Conservation (phyloP, 1,284 basidiomycete species). For the Papiliotrema laurentii region DNA sequence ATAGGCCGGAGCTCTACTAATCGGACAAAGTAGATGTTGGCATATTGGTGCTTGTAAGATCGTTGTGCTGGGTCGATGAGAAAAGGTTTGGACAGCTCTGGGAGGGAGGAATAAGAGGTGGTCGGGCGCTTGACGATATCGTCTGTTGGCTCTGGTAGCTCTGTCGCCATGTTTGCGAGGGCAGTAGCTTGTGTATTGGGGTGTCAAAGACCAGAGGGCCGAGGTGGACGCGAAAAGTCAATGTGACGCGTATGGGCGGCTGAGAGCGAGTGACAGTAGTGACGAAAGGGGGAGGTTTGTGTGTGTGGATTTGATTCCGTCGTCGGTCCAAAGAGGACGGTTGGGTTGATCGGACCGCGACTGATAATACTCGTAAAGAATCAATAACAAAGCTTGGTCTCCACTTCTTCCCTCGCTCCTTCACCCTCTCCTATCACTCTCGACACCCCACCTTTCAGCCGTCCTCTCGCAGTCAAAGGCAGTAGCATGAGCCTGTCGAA, state of each 20-base stretch:
- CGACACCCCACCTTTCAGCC: background rate
- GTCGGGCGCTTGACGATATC: slow-evolving; percentile 19
- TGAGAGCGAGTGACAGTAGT: too few relatives aligned
- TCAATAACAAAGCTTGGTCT: background rate
- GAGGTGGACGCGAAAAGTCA: background rate
- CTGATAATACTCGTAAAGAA: background rate
- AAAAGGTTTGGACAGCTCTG: slow-evolving; percentile 45
- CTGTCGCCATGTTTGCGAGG: slow-evolving; percentile 14
- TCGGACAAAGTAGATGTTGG: slow-evolving; percentile 85
- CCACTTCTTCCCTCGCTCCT: background rate
- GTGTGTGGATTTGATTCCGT: too few relatives aligned
- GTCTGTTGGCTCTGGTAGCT: slow-evolving; percentile 6
- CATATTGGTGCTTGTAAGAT: slow-evolving; percentile 73
- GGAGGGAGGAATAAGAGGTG: slow-evolving; percentile 33
- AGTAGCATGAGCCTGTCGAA: slow-evolving; percentile 30
- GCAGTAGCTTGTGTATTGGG: too few relatives aligned
- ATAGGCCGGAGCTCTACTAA: slow-evolving; percentile 60
- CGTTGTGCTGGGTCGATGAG: slow-evolving; percentile 36
- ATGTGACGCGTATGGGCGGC: too few relatives aligned
- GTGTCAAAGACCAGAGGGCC: too few relatives aligned
- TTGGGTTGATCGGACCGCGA: too few relatives aligned
- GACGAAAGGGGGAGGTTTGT: too few relatives aligned
- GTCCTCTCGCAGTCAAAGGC: background rate
- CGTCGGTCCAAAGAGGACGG: too few relatives aligned
- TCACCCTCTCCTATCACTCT: background rate